Percentiles rank a stretch among this genome's conserved stretches.
phyloP scores from a whole-genome alignment of 179 eudicot genomes.

The Silene noctiflora region DNA sequence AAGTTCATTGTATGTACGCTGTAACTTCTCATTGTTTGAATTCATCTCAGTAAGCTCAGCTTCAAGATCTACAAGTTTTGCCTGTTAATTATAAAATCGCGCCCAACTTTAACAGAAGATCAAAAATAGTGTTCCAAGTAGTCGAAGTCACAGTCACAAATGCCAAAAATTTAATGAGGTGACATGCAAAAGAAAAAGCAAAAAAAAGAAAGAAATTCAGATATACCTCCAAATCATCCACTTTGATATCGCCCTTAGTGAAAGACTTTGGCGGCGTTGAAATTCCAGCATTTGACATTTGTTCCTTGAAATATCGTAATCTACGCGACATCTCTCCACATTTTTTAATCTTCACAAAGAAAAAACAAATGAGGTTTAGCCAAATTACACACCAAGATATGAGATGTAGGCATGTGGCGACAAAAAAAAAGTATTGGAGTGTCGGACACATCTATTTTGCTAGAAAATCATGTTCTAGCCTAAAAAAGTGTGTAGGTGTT shows the following conservation, averaged over 20 bases:
- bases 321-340: constrained; percentile 85
- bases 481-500: not conserved
- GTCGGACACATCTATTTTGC: not conserved
- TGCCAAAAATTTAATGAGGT: not conserved
- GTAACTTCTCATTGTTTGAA: constrained; percentile 67
- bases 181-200: not conserved
- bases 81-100: constrained; percentile 30
- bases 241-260: constrained; percentile 36
- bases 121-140: not conserved
- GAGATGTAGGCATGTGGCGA: not conserved
- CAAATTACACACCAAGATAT: not conserved
- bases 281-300: constrained; percentile 67
- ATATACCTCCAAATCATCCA: constrained; percentile 81
- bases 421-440: not conserved
- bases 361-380: not conserved
- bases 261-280: constrained; percentile 45
- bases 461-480: not conserved
- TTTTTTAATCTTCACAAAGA: constrained; percentile 60
- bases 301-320: constrained; percentile 67
- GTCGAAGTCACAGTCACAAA: not conserved
- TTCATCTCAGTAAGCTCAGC: constrained; percentile 73
- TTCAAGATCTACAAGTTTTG: constrained; percentile 71
- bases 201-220: not conserved
- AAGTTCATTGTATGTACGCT: constrained; percentile 69
- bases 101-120: not conserved